Conservation (phyloP, 2,329 filamentous ascomycete species). For the Aspergillus sp. region DNA sequence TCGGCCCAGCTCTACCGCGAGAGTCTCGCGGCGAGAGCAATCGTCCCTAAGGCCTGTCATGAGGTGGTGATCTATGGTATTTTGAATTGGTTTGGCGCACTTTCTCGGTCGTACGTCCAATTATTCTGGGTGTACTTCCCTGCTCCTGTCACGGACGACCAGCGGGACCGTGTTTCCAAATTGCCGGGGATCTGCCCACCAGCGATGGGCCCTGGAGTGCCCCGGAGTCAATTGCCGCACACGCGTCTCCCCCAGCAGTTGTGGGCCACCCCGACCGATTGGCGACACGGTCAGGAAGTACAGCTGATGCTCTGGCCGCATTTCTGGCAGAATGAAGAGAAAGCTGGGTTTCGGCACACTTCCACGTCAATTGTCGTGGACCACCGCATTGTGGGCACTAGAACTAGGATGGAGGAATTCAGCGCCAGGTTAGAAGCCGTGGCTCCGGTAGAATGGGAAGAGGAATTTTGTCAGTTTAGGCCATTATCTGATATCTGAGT, state of each 20-base stretch:
- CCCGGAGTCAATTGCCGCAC: neutral
- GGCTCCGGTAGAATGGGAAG: slow-evolving; percentile 8
- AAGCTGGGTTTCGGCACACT: neutral
- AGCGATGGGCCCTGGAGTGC: neutral
- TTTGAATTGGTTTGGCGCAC: slow-evolving; percentile 4
- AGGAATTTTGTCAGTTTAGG: slow-evolving; percentile 11
- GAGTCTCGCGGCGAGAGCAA: slow-evolving; percentile 4
- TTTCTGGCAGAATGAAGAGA: slow-evolving; percentile 8
- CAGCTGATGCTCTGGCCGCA: slow-evolving; percentile 11
- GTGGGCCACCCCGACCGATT: slow-evolving; percentile 7
- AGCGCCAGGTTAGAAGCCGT: slow-evolving; percentile 3
- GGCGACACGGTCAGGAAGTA: slow-evolving; percentile 3
- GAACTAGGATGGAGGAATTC: slow-evolving; percentile 2
- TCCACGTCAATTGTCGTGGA: neutral
- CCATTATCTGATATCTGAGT: neutral
- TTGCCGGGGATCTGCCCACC: slow-evolving; percentile 4
- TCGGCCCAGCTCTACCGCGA: slow-evolving; percentile 8
- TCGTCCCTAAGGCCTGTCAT: neutral
- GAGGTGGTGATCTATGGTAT: neutral
- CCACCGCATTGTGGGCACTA: neutral
- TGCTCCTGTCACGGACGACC: slow-evolving; percentile 6
- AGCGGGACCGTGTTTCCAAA: slow-evolving; percentile 2
- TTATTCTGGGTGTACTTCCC: slow-evolving; percentile 13
- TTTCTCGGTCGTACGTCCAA: neutral
- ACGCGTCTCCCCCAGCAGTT: slow-evolving; percentile 1